phyloP scores from a whole-genome alignment of 2,329 filamentous ascomycete genomes.

The Hymenoscyphus fraxineus region DNA sequence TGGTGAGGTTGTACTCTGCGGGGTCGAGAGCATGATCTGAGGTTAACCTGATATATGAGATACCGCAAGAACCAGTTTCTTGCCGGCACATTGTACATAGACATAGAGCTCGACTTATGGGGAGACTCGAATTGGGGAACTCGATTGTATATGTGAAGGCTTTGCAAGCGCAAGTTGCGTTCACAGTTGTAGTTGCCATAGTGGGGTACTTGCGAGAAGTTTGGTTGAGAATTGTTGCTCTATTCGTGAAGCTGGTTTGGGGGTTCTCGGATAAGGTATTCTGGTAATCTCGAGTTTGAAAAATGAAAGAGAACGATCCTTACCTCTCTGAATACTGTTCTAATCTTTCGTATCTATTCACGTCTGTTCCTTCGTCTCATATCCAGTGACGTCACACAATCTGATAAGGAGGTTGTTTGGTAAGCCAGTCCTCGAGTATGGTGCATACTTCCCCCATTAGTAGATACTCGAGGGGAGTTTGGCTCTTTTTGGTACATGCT shows the following conservation, averaged over 20 bases:
- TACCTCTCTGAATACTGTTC: background rate
- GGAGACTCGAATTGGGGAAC: conserved; percentile 36
- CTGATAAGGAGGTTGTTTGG: background rate
- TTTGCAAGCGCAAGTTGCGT: conserved; percentile 38
- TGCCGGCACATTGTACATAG: conserved; percentile 50
- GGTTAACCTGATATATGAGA: conserved; percentile 42
- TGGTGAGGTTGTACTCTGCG: conserved; percentile 36
- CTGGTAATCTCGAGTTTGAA: background rate
- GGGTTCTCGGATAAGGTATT: background rate
- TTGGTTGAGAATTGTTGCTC: background rate
- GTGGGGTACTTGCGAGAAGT: background rate
- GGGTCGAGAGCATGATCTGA: conserved; percentile 28
- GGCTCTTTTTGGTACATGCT: too few relatives aligned
- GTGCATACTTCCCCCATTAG: background rate
- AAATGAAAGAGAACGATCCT: background rate
- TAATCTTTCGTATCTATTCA: background rate
- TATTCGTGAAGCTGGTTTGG: background rate
- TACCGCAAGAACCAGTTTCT: conserved; percentile 44
- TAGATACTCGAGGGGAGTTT: background rate
- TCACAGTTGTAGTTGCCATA: conserved; percentile 23
- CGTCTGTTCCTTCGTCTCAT: background rate
- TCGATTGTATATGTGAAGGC: conserved; percentile 35
- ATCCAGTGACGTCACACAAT: background rate
- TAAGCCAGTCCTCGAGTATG: background rate
- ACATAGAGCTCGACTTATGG: conserved; percentile 42